Evolutionary conservation across 2,329 filamentous ascomycete genomes (phyloP), one percentile per base, ranked within the genome.

Genomic region (Colletotrichum sp.): DNA sequence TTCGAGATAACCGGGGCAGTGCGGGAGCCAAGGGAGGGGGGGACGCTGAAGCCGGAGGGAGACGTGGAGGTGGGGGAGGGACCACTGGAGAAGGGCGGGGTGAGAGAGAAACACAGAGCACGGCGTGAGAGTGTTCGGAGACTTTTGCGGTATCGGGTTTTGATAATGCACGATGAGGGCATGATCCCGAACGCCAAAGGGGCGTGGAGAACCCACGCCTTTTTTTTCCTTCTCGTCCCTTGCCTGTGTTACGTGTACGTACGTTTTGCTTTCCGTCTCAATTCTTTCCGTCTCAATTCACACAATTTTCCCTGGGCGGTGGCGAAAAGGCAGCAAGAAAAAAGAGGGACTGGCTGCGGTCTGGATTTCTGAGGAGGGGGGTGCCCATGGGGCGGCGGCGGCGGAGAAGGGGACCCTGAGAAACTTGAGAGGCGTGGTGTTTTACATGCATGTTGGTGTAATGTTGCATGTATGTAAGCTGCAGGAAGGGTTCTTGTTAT

Each of bases 151-250:
- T 28, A 61, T 71, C 52, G 61, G 56, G 43, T 65, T 24, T 32
- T 32, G 62, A 68, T 68, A 48, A 71, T 71, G 69, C 69, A 72
- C 36, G 69, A 61, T 72, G 69, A 68, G 62, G 43, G 52, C 69
- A 68, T 72, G 36, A 67, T 59, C 26, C 28, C 62, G 43, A 66
- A 52, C 16, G 66, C 55, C 30, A 12, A 21, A 36, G 12, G n/a
- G 7, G 38, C 38, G 38, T 43, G 38, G 38, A n/a, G 38, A 43
- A 43, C 38, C 36, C 38, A 43, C 38, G 36, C 36, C 7, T 43
- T 43, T 43, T 43, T 43, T 43, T n/a, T 38, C 3, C 2, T 6
- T 10, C 18, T 43, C 2, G 36, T 18, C 18, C 38, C 38, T 43
- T 43, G 38, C 38, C 18, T 43, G 38, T 43, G 38, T 48, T 48